Percentiles rank a stretch among this genome's conserved stretches.
Conservation (phyloP, 345 rosid genomes). For the Arabis alpina region DNA sequence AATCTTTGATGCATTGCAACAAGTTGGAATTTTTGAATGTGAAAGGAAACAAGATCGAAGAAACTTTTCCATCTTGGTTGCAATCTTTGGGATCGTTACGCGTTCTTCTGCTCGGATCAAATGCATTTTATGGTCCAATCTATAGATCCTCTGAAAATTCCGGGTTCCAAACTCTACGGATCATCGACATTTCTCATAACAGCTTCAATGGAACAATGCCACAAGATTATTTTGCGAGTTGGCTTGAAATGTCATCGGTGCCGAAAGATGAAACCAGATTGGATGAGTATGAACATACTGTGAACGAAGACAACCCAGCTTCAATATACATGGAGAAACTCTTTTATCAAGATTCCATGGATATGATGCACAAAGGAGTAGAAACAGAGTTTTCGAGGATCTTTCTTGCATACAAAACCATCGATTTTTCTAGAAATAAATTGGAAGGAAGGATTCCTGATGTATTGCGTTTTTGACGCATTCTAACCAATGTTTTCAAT, state of each 20-base stretch:
- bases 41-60: slow-evolving; percentile 45
- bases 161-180: slow-evolving; percentile 39
- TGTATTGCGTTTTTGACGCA: too few relatives aligned
- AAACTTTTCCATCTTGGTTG: slow-evolving; percentile 27
- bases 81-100: slow-evolving; percentile 3
- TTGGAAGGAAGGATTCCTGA: neutral
- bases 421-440: neutral
- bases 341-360: neutral
- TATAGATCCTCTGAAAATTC: neutral
- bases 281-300: too few relatives aligned
- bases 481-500: too few relatives aligned
- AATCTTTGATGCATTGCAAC: slow-evolving; percentile 27
- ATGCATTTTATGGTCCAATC: slow-evolving; percentile 42
- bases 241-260: slow-evolving; percentile 1
- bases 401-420: neutral
- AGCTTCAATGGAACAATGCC: slow-evolving; percentile 24
- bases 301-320: too few relatives aligned
- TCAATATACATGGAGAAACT: too few relatives aligned
- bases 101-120: slow-evolving; percentile 48
- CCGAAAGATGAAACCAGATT: too few relatives aligned
- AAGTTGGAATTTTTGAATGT: slow-evolving; percentile 45
- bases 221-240: neutral
- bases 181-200: slow-evolving; percentile 49
- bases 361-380: neutral
- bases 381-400: neutral